These are phyloP conservation scores for Auriscalpium orientale DNA, from an alignment of 768 basidiomycete genomes.

Conservation along the genomic window DNA sequence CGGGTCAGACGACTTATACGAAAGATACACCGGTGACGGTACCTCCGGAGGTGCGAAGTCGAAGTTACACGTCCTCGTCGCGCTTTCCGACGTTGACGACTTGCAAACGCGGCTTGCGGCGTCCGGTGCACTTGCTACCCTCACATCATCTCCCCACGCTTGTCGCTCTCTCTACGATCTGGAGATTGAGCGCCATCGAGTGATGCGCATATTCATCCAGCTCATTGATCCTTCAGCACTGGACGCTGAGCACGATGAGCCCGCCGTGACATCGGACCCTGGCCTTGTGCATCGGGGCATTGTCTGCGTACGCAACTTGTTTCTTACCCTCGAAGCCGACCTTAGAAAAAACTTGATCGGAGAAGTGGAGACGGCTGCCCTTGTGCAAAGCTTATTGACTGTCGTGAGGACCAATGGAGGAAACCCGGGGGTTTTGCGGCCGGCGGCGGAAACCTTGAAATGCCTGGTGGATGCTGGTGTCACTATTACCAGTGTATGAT, in stretches of 20 bases:
- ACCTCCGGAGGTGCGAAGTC: constrained; percentile 38
- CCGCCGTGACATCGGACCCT: constrained; percentile 33
- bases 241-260: constrained; percentile 26
- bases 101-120: constrained; percentile 81
- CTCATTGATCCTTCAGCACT: constrained; percentile 53
- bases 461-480: constrained; percentile 25
- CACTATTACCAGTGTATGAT: not conserved
- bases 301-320: constrained; percentile 64
- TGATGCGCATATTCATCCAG: constrained; percentile 57
- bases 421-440: constrained; percentile 34
- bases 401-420: constrained; percentile 37
- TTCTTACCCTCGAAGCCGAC: constrained; percentile 35
- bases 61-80: constrained; percentile 75
- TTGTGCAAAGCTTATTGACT: constrained; percentile 44
- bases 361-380: constrained; percentile 45
- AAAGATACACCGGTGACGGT: constrained; percentile 51
- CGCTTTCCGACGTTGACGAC: constrained; percentile 84
- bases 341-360: constrained; percentile 37
- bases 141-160: constrained; percentile 55
- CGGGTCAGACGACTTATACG: constrained; percentile 70
- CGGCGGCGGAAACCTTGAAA: constrained; percentile 46
- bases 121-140: constrained; percentile 78
- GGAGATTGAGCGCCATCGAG: constrained; percentile 55
- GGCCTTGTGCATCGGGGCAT: constrained; percentile 75
- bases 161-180: constrained; percentile 58